Percentiles rank a stretch among this genome's conserved stretches.
Conservation (phyloP, 305 asterid species). For the Solanum hybrid region DNA sequence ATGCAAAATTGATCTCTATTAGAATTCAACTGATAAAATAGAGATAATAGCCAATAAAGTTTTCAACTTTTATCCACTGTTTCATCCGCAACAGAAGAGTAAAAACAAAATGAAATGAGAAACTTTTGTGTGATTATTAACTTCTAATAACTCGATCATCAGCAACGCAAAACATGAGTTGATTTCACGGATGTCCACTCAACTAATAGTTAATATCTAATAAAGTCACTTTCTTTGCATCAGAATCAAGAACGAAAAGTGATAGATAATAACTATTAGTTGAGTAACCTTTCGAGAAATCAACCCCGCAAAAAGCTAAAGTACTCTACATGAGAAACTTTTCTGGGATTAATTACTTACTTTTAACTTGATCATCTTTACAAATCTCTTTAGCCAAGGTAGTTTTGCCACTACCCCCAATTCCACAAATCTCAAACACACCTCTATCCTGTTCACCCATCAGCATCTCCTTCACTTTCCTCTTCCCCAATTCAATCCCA, state of each 20-base stretch:
- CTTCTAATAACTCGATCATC: constrained; percentile 58
- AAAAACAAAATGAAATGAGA: neutral
- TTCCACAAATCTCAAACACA: constrained; percentile 71
- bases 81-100: neutral
- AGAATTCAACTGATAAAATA: neutral
- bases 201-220: neutral
- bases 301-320: neutral
- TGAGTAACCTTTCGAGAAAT: neutral
- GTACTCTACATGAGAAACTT: neutral
- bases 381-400: constrained; percentile 85
- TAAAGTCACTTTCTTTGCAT: neutral
- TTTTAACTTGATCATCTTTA: constrained; percentile 52
- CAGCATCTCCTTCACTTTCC: constrained; percentile 67
- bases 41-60: neutral
- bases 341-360: constrained; percentile 25
- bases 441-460: constrained; percentile 20
- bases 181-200: neutral
- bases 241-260: neutral
- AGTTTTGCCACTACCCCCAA: constrained; percentile 91
- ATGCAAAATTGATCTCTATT: neutral
- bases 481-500: constrained; percentile 67
- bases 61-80: neutral
- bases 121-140: constrained; percentile 12
- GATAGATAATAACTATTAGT: neutral
- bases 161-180: neutral